A percentile compares a stretch with the other conserved stretches of the same genome.
Evolutionary conservation across 768 basidiomycete genomes (phyloP).

Genomic region (Cystobasidium tubakii): DNA sequence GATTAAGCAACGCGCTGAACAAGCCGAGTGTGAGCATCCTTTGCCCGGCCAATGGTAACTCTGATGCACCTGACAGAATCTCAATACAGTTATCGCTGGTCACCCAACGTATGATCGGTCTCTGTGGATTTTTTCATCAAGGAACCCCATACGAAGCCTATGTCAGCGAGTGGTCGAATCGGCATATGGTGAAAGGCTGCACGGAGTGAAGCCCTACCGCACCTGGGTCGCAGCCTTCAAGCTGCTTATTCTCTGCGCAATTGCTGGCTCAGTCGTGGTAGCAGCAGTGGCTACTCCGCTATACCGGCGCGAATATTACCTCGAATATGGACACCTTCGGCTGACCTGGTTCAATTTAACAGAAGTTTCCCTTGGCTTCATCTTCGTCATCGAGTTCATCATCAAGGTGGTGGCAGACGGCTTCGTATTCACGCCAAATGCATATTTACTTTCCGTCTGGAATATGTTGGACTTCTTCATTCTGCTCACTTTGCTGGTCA

Average conservation of each 20-base stretch:
- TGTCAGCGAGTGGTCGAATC: slow-evolving; percentile 81
- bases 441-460: slow-evolving; percentile 86
- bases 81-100: slow-evolving; percentile 59
- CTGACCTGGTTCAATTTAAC: slow-evolving; percentile 81
- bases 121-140: slow-evolving; percentile 82
- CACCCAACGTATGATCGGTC: slow-evolving; percentile 85
- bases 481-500: slow-evolving; percentile 56
- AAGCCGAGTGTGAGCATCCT: slow-evolving; percentile 60
- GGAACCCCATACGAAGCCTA: slow-evolving; percentile 62
- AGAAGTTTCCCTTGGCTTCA: slow-evolving; percentile 51
- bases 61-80: not conserved
- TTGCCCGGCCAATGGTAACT: not conserved
- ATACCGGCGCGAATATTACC: slow-evolving; percentile 70
- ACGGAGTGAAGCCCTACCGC: slow-evolving; percentile 65
- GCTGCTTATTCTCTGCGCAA: slow-evolving; percentile 63
- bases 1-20: slow-evolving; percentile 67
- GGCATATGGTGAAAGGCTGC: slow-evolving; percentile 69
- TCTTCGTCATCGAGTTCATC: slow-evolving; percentile 70
- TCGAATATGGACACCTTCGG: slow-evolving; percentile 57
- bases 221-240: slow-evolving; percentile 68
- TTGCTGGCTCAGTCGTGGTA: slow-evolving; percentile 73
- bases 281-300: slow-evolving; percentile 76
- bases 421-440: slow-evolving; percentile 80
- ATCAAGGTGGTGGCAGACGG: slow-evolving; percentile 92
- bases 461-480: slow-evolving; percentile 84